phyloP scores from a whole-genome alignment of 2,329 filamentous ascomycete species.

The Neobulgaria alba region DNA sequence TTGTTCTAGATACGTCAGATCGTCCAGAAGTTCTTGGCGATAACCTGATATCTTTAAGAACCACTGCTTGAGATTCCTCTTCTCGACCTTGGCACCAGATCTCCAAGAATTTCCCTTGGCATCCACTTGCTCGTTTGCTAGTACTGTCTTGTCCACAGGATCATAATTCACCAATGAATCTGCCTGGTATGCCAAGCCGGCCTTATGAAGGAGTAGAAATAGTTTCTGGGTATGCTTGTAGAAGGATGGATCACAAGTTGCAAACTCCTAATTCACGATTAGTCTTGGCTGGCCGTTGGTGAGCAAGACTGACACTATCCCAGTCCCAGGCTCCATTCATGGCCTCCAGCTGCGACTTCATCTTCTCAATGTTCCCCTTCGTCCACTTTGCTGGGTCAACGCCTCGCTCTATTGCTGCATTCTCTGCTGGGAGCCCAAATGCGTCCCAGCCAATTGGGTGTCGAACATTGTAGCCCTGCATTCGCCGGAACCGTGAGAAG shows the following conservation, averaged over 20 bases:
- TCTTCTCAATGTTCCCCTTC: constrained; percentile 66
- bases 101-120: constrained; percentile 78
- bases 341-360: constrained; percentile 70
- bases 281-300: constrained; percentile 10
- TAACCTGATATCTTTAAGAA: constrained; percentile 79
- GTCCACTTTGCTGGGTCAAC: constrained; percentile 76
- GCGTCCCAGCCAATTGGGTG: constrained; percentile 95
- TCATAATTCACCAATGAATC: constrained; percentile 86
- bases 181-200: constrained; percentile 72
- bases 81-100: constrained; percentile 76
- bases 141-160: constrained; percentile 78
- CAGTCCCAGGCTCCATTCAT: constrained; percentile 85
- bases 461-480: constrained; percentile 67
- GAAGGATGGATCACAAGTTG: constrained; percentile 75
- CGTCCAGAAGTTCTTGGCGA: constrained; percentile 61
- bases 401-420: constrained; percentile 77
- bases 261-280: constrained; percentile 55
- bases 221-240: constrained; percentile 86
- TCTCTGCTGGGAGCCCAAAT: constrained; percentile 84
- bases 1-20: constrained; percentile 56
- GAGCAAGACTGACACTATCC: constrained; percentile 54
- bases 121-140: constrained; percentile 93
- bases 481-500: constrained; percentile 63
- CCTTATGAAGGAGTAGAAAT: constrained; percentile 67
- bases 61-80: constrained; percentile 76